Percentiles rank a stretch among this genome's conserved stretches.
Evolutionary conservation across 768 basidiomycete genomes (phyloP).

Genomic region (Naganishia randhawae): DNA sequence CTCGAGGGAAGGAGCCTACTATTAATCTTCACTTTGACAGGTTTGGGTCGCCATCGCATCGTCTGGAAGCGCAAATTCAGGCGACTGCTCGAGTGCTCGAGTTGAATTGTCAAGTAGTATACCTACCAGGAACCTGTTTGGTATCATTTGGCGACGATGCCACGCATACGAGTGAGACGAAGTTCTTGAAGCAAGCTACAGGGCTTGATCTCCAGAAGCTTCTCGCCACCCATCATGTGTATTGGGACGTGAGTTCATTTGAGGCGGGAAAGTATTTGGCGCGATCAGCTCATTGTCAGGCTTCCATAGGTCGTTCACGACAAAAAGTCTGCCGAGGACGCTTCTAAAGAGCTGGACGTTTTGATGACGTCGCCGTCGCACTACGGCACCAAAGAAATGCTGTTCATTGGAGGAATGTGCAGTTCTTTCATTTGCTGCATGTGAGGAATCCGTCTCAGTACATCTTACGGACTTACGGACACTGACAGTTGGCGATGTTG

Average conservation of each 20-base stretch:
- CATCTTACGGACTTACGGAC: background rate
- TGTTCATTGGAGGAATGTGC: slow-evolving; percentile 73
- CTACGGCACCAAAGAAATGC: slow-evolving; percentile 60
- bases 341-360: slow-evolving; percentile 64
- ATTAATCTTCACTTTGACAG: slow-evolving; percentile 27
- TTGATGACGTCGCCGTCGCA: slow-evolving; percentile 67
- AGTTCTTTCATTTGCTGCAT: slow-evolving; percentile 62
- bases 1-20: background rate
- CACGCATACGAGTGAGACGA: slow-evolving; percentile 76
- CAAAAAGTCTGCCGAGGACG: slow-evolving; percentile 68
- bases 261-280: background rate
- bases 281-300: slow-evolving; percentile 32
- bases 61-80: slow-evolving; percentile 85
- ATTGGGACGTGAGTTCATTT: slow-evolving; percentile 61
- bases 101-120: slow-evolving; percentile 85
- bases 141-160: slow-evolving; percentile 75
- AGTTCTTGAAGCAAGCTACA: slow-evolving; percentile 69
- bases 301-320: slow-evolving; percentile 67
- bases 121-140: slow-evolving; percentile 63
- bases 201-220: slow-evolving; percentile 74
- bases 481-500: slow-evolving; percentile 49
- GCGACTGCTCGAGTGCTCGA: slow-evolving; percentile 85
- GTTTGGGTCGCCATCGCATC: slow-evolving; percentile 87
- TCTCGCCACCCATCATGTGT: slow-evolving; percentile 64
- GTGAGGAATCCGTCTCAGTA: slow-evolving; percentile 33